A percentile compares a stretch with the other conserved stretches of the same genome.
These are phyloP conservation scores for Vachellia pachyceras DNA, from an alignment of 306 rosid species.

Conservation along the genomic window DNA sequence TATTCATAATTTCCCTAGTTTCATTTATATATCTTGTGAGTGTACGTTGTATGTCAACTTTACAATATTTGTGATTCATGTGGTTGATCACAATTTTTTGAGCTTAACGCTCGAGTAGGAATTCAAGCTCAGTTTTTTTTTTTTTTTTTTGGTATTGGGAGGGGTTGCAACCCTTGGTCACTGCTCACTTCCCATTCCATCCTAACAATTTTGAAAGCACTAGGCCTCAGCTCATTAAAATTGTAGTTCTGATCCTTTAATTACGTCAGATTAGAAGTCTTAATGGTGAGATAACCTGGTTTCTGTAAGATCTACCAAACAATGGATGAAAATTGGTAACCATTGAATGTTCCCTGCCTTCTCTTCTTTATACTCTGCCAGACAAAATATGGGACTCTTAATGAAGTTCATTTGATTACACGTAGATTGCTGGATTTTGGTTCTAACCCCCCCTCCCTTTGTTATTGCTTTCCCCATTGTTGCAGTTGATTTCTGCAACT, in stretches of 20 bases:
- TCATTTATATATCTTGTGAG: too few relatives aligned
- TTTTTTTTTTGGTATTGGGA: too few relatives aligned
- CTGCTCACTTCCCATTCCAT: too few relatives aligned
- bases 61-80: too few relatives aligned
- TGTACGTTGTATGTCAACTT: too few relatives aligned
- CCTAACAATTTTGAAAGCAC: background rate
- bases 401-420: conserved; percentile 5
- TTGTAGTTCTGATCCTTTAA: background rate
- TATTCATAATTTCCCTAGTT: too few relatives aligned
- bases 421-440: conserved; percentile 19
- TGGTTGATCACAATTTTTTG: too few relatives aligned
- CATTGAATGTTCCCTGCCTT: conserved; percentile 4
- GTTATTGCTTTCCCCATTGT: background rate
- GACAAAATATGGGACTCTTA: background rate
- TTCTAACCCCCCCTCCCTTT: background rate
- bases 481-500: conserved; percentile 85
- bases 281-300: background rate
- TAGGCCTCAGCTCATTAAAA: background rate
- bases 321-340: background rate
- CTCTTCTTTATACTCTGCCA: conserved; percentile 7
- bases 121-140: too few relatives aligned
- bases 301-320: conserved; percentile 6
- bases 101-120: too few relatives aligned
- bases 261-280: background rate
- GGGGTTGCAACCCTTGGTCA: too few relatives aligned